Conservation (phyloP, 2,329 filamentous ascomycete species). For the Lasiodiplodia hormozganensis region DNA sequence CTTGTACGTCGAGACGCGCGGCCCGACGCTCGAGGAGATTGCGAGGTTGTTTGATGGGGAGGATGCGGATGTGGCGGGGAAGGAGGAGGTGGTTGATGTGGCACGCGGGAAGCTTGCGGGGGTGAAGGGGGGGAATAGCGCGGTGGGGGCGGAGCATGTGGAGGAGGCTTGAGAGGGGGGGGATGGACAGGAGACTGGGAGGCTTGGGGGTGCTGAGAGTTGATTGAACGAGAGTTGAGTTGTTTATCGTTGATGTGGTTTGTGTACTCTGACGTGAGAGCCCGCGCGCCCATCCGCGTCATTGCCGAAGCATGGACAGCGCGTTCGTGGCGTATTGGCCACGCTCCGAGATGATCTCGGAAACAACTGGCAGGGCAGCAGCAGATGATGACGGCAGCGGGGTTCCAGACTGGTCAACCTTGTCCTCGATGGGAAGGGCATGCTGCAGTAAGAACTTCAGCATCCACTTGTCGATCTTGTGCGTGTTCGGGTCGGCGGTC, state of each 20-base stretch:
- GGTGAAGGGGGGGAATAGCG: constrained; percentile 38
- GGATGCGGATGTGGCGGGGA: constrained; percentile 39
- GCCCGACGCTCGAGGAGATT: constrained; percentile 55
- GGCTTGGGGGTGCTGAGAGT: too few relatives aligned
- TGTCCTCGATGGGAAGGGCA: constrained; percentile 33
- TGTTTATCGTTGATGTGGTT: too few relatives aligned
- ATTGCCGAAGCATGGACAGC: constrained; percentile 30
- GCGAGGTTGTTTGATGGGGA: constrained; percentile 50
- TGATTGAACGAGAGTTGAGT: too few relatives aligned
- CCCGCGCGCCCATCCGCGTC: background rate
- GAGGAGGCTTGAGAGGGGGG: too few relatives aligned
- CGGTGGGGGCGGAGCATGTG: background rate
- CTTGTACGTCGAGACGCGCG: constrained; percentile 47
- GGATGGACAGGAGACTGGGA: too few relatives aligned
- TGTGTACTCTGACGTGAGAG: too few relatives aligned
- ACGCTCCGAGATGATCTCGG: background rate
- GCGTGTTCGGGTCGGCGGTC: constrained; percentile 29
- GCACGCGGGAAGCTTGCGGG: background rate
- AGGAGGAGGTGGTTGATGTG: background rate
- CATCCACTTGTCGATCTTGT: constrained; percentile 39
- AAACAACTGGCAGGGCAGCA: background rate
- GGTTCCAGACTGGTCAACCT: background rate
- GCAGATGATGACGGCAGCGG: background rate
- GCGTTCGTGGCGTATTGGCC: constrained; percentile 31
- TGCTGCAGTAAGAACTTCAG: constrained; percentile 46